A percentile compares a stretch with the other conserved stretches of the same genome.
These are phyloP conservation scores for Isoetes engelmannii DNA, from an alignment of 83 land plant species.

Conservation along the genomic window DNA sequence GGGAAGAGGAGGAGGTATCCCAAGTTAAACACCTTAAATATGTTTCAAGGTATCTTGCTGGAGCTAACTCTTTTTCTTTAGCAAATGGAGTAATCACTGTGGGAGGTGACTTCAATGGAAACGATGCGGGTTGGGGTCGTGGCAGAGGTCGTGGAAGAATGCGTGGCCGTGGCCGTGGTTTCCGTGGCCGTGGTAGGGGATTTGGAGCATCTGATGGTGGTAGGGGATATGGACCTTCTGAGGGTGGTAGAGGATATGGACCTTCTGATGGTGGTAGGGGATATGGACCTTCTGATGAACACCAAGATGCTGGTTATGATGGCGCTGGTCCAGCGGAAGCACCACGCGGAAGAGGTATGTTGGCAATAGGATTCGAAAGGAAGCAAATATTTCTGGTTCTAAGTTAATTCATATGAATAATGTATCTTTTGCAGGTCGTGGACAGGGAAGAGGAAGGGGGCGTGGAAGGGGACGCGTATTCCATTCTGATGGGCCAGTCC, in stretches of 20 bases:
- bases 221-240: too few species aligned
- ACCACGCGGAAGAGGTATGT: constrained; percentile 7
- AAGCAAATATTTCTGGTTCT: background rate
- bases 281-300: background rate
- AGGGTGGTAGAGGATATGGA: too few species aligned
- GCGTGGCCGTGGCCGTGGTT: constrained; percentile 12
- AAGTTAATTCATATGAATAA: too few species aligned
- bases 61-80: background rate
- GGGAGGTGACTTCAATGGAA: background rate
- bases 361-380: background rate
- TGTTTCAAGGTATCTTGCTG: background rate
- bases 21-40: background rate
- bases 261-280: too few species aligned
- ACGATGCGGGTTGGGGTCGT: constrained; percentile 36
- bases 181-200: background rate
- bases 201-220: too few species aligned
- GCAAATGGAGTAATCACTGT: background rate
- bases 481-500: too few species aligned
- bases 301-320: background rate
- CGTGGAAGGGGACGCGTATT: background rate
- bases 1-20: constrained; percentile 10
- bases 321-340: background rate
- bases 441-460: constrained; percentile 46
- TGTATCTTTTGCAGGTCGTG: constrained; percentile 14
- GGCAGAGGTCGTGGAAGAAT: constrained; percentile 41